Evolutionary conservation across 2,329 filamentous ascomycete genomes (phyloP).

Genomic region (Fusarium denticulatum): DNA sequence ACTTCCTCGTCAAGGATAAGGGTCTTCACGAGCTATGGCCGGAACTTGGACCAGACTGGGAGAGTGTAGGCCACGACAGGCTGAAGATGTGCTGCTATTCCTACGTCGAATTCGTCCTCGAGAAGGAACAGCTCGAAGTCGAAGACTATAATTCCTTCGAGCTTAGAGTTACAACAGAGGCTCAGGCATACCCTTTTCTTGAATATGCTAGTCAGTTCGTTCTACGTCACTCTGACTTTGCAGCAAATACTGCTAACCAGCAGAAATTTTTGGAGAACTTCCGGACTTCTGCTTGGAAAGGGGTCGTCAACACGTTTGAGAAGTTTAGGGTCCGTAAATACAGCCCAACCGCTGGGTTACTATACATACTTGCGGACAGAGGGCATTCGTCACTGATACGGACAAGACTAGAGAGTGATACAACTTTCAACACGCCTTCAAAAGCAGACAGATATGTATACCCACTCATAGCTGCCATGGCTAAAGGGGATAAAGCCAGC

Average conservation of each 20-base stretch:
- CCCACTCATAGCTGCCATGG: conserved; percentile 28
- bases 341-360: accelerated
- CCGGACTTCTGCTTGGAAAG: background rate
- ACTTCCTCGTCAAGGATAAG: conserved; percentile 55
- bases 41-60: background rate
- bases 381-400: background rate
- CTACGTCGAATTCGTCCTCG: background rate
- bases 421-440: accelerated
- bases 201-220: background rate
- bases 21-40: conserved; percentile 41
- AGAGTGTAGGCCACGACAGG: background rate
- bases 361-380: conserved; percentile 29
- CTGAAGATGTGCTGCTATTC: background rate
- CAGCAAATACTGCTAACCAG: background rate
- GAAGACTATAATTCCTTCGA: accelerated
- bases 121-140: accelerated
- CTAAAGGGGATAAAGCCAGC: background rate
- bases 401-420: accelerated
- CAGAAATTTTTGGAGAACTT: background rate
- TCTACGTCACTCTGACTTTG: conserved; percentile 16
- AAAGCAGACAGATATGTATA: background rate
- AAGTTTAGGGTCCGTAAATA: accelerated
- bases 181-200: accelerated
- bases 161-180: accelerated
- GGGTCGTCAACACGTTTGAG: background rate